A percentile compares a stretch with the other conserved stretches of the same genome.
These are phyloP conservation scores for Orbilia quercus DNA, from an alignment of 2,329 filamentous ascomycete species.

Conservation along the genomic window DNA sequence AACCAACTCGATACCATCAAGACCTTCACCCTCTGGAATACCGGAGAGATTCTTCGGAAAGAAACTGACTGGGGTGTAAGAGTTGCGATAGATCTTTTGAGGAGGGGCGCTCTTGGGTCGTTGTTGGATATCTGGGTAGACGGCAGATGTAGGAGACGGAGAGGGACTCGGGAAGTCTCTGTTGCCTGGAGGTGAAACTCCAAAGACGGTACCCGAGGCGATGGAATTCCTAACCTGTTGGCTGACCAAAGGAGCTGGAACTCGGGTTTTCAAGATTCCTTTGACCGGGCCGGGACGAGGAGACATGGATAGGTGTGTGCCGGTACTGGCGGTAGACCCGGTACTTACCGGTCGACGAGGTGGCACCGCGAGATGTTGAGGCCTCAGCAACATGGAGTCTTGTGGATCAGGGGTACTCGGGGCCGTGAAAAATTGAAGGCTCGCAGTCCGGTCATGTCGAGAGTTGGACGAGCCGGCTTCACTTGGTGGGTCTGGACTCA, in stretches of 20 bases:
- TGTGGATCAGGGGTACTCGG: slow-evolving; percentile 8
- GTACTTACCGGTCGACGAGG: slow-evolving; percentile 18
- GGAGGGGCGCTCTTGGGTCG: slow-evolving; percentile 29
- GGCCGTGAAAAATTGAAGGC: slow-evolving; percentile 9
- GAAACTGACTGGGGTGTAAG: not conserved
- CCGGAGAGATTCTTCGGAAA: slow-evolving; percentile 9
- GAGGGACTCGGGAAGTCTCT: slow-evolving; percentile 1
- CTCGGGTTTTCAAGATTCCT: slow-evolving; percentile 26
- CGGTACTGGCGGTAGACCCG: not conserved
- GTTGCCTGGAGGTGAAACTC: slow-evolving; percentile 10
- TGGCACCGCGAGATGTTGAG: slow-evolving; percentile 21
- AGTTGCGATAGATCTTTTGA: slow-evolving; percentile 4
- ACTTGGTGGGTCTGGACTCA: slow-evolving; percentile 1
- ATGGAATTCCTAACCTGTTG: not conserved
- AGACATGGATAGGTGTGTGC: not conserved
- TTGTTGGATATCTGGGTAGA: not conserved
- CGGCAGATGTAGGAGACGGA: not conserved
- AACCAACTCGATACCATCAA: slow-evolving; percentile 35
- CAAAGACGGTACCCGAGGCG: slow-evolving; percentile 3
- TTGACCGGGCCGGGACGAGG: slow-evolving; percentile 13
- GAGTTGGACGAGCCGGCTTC: slow-evolving; percentile 1
- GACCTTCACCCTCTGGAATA: slow-evolving; percentile 34
- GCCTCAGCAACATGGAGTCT: not conserved
- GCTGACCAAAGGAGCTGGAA: not conserved
- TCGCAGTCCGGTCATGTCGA: not conserved